Percentiles rank a stretch among this genome's conserved stretches.
Conservation (phyloP, 768 basidiomycete species). For the Macrolepiota albuminosa region DNA sequence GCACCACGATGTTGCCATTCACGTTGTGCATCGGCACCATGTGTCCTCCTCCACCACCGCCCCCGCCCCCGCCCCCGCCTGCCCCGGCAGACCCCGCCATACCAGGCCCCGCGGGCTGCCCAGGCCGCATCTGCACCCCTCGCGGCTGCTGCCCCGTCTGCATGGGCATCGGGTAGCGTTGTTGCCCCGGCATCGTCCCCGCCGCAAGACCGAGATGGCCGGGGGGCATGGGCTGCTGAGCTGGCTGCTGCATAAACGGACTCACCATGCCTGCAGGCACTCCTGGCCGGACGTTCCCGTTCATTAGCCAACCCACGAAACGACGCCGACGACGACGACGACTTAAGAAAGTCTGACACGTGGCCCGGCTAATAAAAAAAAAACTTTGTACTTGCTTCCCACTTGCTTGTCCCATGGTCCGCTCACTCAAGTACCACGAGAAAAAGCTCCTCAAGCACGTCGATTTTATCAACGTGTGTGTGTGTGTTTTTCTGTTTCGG, state of each 20-base stretch:
- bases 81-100: neutral
- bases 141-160: constrained; percentile 31
- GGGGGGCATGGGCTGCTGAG: constrained; percentile 24
- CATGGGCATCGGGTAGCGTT: constrained; percentile 25
- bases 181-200: constrained; percentile 22
- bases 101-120: constrained; percentile 18
- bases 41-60: constrained; percentile 22
- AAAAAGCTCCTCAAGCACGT: constrained; percentile 94
- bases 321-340: neutral
- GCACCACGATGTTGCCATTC: constrained; percentile 22
- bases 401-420: neutral
- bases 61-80: constrained; percentile 7
- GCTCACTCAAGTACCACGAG: constrained; percentile 89
- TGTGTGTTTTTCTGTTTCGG: too few species aligned
- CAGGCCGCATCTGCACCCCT: constrained; percentile 32
- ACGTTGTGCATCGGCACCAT: constrained; percentile 17
- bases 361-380: neutral
- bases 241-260: constrained; percentile 32
- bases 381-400: too few species aligned
- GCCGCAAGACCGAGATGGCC: constrained; percentile 27
- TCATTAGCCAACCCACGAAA: constrained; percentile 37
- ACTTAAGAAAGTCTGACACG: neutral
- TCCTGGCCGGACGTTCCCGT: constrained; percentile 38
- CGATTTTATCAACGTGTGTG: constrained; percentile 82
- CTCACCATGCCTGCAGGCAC: constrained; percentile 26